phyloP scores from a whole-genome alignment of 1,284 basidiomycete species.

The Tilletia horrida region DNA sequence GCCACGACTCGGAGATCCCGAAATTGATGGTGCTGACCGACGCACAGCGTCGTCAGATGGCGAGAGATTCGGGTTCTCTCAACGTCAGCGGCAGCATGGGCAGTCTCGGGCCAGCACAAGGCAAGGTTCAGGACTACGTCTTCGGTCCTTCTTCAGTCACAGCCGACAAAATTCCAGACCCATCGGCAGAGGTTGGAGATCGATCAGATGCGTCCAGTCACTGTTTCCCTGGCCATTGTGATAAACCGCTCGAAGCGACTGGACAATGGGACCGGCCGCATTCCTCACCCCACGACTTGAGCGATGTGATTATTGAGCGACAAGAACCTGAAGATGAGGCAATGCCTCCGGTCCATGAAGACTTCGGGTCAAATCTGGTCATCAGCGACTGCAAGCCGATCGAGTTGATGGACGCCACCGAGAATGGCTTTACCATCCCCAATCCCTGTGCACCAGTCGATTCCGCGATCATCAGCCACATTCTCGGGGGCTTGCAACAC shows the following conservation, averaged over 20 bases:
- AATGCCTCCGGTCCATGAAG: not conserved
- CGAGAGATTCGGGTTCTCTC: not conserved
- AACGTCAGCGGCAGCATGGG: conserved; percentile 3
- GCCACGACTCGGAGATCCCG: conserved; percentile 20
- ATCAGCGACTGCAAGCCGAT: not conserved
- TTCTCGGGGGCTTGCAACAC: conserved; percentile 67
- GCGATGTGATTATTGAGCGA: not conserved
- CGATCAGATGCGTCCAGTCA: conserved; percentile 15
- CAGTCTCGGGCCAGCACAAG: not conserved
- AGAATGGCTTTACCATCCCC: conserved; percentile 55
- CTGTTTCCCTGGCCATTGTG: not conserved
- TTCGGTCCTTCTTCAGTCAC: not conserved
- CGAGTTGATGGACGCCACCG: not conserved
- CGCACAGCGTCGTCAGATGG: conserved; percentile 9
- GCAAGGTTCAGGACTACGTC: not conserved
- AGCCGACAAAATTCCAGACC: not conserved
- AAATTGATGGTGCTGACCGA: conserved; percentile 19
- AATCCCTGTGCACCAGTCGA: conserved; percentile 89
- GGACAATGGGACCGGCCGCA: conserved; percentile 8
- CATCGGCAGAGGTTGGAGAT: not conserved
- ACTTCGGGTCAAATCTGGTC: conserved; percentile 2
- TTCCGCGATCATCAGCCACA: conserved; percentile 63
- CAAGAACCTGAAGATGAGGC: not conserved
- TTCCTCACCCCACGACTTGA: not conserved
- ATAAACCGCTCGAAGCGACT: conserved; percentile 1